Conservation (phyloP, 495 filamentous ascomycete genomes). For the Neurospora pannonica region DNA sequence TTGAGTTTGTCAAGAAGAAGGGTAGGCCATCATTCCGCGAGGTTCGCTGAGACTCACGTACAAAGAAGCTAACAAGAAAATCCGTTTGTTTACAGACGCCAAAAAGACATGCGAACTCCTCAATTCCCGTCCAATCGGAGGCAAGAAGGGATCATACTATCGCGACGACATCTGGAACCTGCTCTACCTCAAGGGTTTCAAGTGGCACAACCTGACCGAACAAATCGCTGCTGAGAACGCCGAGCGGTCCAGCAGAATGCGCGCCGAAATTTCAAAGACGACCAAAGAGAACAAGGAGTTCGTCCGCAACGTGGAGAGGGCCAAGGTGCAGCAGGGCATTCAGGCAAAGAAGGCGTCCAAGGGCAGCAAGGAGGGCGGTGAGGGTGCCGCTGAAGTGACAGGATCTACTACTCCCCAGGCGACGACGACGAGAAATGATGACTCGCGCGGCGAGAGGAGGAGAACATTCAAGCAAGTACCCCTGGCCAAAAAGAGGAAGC, state of each 20-base stretch:
- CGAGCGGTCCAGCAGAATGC: conserved; percentile 67
- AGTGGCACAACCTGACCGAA: conserved; percentile 52
- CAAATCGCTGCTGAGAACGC: conserved; percentile 74
- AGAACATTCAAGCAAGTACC: conserved; percentile 68
- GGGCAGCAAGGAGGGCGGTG: conserved; percentile 34
- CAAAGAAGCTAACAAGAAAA: conserved; percentile 38
- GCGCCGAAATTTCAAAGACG: conserved; percentile 69
- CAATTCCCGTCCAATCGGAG: conserved; percentile 75
- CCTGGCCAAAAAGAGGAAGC: conserved; percentile 37
- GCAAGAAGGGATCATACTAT: conserved; percentile 82
- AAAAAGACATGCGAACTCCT: conserved; percentile 76
- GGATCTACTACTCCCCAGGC: background rate
- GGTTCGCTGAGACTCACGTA: background rate
- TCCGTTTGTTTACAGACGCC: conserved; percentile 40
- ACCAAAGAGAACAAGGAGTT: conserved; percentile 79
- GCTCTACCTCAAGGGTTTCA: conserved; percentile 73
- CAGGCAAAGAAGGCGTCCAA: conserved; percentile 54
- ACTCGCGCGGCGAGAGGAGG: conserved; percentile 22
- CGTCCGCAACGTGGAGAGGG: conserved; percentile 63
- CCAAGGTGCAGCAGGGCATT: conserved; percentile 65
- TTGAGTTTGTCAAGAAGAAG: conserved; percentile 58
- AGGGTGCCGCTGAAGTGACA: conserved; percentile 12
- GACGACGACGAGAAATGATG: conserved; percentile 1
- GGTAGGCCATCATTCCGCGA: background rate
- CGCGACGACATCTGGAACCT: conserved; percentile 84